Evolutionary conservation across 441 rosid species (phyloP), one percentile per base, ranked within the genome.

Genomic region (Adansonia madagascariensis): DNA sequence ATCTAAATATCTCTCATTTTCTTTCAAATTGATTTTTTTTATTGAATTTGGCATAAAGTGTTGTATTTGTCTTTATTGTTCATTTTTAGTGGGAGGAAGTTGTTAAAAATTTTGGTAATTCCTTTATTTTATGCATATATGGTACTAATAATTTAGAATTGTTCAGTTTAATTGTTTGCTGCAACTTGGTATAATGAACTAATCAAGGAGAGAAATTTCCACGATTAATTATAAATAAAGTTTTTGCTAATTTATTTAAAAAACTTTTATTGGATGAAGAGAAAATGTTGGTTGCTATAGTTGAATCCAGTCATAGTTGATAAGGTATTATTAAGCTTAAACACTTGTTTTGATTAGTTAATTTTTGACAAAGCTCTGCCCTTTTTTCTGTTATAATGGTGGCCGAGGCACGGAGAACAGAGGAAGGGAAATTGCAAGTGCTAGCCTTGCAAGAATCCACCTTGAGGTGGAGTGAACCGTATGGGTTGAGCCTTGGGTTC

Each of bases 1-100:
- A 77, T 80, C 77, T 81, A 79, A 80, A 69, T 55, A 35, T 65
- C 50, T 43, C 12, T 71, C 31, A 61, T 78, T 77, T 77, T 41
- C 20, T 47, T 44, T 27, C 44, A 27, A 49, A 24, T 22, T 69
- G 39, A 35, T 35, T 35, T 35, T 35, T 35, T 35, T 35, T 35
- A 35, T 35, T 35, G 39, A 35, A 35, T 35, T 35, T 35, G 39
- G 39, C 4, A 35, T 35, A 35, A 3, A 35, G 39, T 35, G 4
- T 35, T 35, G 39, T 35, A 35, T 35, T 35, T 3, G 0, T 71
- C 27, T 24, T 69, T 49, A 61, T 70, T 22, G 15, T 24, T 64
- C 9, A 0, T 46, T 39, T 62, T 46, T 49, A 52, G 56, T 14
- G 39, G 71, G 39, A 15, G 55, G 57, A 61, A 56, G 47, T 72